Base-by-base conservation (phyloP, 345 rosid genomes). In the Eucalyptus tenuipes region DNA sequence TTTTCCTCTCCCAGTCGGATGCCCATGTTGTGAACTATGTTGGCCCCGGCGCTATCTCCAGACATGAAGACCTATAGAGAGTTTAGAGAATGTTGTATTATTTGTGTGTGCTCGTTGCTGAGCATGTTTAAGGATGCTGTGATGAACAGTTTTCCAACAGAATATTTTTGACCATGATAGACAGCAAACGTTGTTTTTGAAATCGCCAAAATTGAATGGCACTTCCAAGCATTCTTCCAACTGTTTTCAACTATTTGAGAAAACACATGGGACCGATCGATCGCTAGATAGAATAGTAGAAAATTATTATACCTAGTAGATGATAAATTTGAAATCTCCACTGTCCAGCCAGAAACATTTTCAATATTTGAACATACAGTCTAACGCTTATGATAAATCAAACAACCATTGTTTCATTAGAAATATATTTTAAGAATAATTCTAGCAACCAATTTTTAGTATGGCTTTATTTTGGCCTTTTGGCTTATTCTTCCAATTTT, bases 31-130 rank as follows among this genome's bases (percentile, higher is more conserved):
- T 90, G 93, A 8, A 86, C 91, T 4, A 93, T 90, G 47, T 91
- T 92, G 44, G 90, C 93, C 6, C 95, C 94, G 5, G 92, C 93
- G 42, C 92, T 90, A 37, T 93, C 95, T 11, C 94, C 95, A 1
- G 91, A 93, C 4, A 92, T 29, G 33, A 90, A 93, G 29, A 93
- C 90, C 48, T 17, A 33, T 33, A 0, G 22, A 22, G n/a, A 86
- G 25, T 33, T 49, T 68, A 14, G 24, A 68, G 44, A 8, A 68
- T 33, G 80, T 33, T 68, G 13, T 68, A 33, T 68, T 9, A 18
- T 5, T 9, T 33, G 80, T 17, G 44, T 0, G 40, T 9, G 5
- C 80, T 17, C 44, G 20, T 18, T 71, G 44, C 1, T 17, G 24
- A 71, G 25, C 81, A 37, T 71, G 44, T 68, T 68, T 3, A 10